Conservation (phyloP, 768 basidiomycete species). For the Russula dissimulans region DNA sequence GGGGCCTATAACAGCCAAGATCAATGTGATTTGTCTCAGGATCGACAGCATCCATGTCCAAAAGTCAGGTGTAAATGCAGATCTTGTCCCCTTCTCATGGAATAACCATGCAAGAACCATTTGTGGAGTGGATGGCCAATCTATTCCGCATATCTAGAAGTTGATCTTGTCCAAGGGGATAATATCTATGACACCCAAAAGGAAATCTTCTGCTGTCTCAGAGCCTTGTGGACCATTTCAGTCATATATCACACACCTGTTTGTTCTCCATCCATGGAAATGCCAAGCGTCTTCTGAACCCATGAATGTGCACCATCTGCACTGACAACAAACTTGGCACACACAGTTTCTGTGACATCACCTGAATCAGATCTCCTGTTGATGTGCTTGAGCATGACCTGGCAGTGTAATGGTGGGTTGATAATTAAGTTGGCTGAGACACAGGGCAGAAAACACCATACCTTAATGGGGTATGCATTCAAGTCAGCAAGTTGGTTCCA, state of each 20-base stretch:
- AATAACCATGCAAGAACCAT: conserved; percentile 42
- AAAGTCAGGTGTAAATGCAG: conserved; percentile 44
- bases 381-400: conserved; percentile 41
- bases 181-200: conserved; percentile 78
- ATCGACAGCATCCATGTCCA: conserved; percentile 31
- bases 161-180: conserved; percentile 34
- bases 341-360: conserved; percentile 44
- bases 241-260: conserved; percentile 25
- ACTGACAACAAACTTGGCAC: conserved; percentile 69
- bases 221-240: not conserved
- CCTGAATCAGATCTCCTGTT: conserved; percentile 25
- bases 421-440: not conserved
- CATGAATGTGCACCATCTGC: conserved; percentile 79
- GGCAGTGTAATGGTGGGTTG: conserved; percentile 21
- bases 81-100: conserved; percentile 41
- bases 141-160: conserved; percentile 47
- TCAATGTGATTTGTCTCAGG: conserved; percentile 34
- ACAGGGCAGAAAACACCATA: conserved; percentile 4
- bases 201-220: conserved; percentile 37
- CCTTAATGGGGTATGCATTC: conserved; percentile 28
- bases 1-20: conserved; percentile 30
- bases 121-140: conserved; percentile 40
- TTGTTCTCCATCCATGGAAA: conserved; percentile 72
- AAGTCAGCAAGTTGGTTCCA: conserved; percentile 24
- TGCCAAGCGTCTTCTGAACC: conserved; percentile 59